Percentiles rank a stretch among this genome's conserved stretches.
Evolutionary conservation across 2,329 filamentous ascomycete species (phyloP).

Genomic region (Trichoderma pleuroti): DNA sequence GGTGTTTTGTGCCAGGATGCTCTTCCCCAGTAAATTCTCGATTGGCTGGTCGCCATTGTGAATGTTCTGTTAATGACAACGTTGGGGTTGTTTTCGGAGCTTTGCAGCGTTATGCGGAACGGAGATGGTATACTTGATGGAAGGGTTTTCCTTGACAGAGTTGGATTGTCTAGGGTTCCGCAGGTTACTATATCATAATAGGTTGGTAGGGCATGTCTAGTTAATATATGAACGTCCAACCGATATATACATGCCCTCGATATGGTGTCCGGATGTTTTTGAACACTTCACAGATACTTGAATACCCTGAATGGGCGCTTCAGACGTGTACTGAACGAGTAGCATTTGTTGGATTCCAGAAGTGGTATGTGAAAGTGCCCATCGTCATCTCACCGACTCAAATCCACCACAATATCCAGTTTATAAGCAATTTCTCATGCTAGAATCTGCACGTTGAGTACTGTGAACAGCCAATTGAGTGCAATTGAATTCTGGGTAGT

Average conservation of each 20-base stretch:
- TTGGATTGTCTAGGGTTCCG: background rate
- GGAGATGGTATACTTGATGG: background rate
- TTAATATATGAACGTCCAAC: background rate
- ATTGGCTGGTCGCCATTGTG: background rate
- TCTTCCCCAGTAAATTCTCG: background rate
- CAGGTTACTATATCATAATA: background rate
- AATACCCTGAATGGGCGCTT: background rate
- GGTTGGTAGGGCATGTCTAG: background rate
- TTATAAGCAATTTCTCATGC: background rate
- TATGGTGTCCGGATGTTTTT: background rate
- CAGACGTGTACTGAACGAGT: background rate
- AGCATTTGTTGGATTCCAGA: background rate
- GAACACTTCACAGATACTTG: background rate
- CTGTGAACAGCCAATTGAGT: background rate
- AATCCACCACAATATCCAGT: background rate
- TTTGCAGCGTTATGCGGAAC: background rate
- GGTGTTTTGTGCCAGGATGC: conserved; percentile 8
- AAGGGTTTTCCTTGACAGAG: background rate
- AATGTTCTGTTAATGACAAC: background rate
- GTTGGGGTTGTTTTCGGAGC: background rate
- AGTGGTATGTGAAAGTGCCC: background rate
- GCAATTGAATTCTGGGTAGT: background rate
- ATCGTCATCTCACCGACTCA: background rate
- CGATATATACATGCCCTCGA: background rate
- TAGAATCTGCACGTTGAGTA: background rate